A percentile compares a stretch with the other conserved stretches of the same genome.
phyloP scores from a whole-genome alignment of 2,329 filamentous ascomycete species.

The Colletotrichum trifolii region DNA sequence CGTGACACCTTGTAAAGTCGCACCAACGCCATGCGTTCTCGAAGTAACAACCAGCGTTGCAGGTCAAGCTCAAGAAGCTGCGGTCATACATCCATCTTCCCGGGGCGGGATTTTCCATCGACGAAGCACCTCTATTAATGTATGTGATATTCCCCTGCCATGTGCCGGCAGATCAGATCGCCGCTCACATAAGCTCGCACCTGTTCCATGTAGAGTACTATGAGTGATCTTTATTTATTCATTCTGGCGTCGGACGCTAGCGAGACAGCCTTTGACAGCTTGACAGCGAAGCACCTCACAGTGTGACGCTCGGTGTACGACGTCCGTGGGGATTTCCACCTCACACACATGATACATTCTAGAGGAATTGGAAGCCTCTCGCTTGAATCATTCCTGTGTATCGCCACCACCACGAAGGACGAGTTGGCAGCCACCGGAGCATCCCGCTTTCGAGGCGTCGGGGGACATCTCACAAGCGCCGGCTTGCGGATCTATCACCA shows the following conservation, averaged over 20 bases:
- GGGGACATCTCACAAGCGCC: slow-evolving; percentile 22
- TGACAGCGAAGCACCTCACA: slow-evolving; percentile 10
- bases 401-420: not conserved
- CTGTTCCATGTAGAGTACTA: no score
- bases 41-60: not conserved
- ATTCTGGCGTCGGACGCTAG: no score
- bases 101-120: not conserved
- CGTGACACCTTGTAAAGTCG: no score
- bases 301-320: not conserved
- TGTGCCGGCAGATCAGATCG: slow-evolving; percentile 20
- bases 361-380: not conserved
- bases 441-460: not conserved
- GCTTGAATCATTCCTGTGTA: slow-evolving; percentile 4
- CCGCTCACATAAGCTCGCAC: slow-evolving; percentile 20
- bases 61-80: not conserved
- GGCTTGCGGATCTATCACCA: not conserved
- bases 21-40: no score
- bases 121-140: slow-evolving; percentile 29
- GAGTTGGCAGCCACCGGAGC: not conserved
- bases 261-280: not conserved
- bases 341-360: not conserved
- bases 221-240: no score
- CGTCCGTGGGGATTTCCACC: not conserved
- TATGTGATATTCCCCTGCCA: slow-evolving; percentile 8
- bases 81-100: not conserved